These are phyloP conservation scores for Penicillium taxi DNA, from an alignment of 495 filamentous ascomycete genomes.

Conservation along the genomic window DNA sequence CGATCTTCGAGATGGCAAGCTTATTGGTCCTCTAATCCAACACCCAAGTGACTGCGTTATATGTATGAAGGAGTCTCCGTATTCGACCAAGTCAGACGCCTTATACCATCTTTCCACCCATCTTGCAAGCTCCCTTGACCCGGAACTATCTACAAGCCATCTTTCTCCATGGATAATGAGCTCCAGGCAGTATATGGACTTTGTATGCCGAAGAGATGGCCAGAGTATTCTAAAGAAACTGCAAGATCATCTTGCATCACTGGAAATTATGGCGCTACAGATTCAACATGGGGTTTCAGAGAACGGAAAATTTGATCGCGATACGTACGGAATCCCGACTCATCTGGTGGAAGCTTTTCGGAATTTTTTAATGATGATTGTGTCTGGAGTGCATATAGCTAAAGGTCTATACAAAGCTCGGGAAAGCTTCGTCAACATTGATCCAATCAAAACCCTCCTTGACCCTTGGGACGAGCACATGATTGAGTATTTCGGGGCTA, in stretches of 20 bases:
- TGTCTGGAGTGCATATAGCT: neutral
- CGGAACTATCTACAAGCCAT: neutral
- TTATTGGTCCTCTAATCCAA: neutral
- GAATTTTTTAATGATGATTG: constrained; percentile 1
- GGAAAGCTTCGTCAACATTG: neutral
- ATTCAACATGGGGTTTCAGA: constrained; percentile 2
- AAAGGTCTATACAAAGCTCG: neutral
- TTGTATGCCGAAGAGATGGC: neutral
- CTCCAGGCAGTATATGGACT: neutral
- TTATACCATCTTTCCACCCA: neutral
- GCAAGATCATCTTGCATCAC: neutral
- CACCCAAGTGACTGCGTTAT: neutral
- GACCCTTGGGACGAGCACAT: neutral
- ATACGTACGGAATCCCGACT: constrained; percentile 1
- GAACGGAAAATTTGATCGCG: neutral
- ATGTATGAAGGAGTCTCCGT: neutral
- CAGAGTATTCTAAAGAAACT: neutral
- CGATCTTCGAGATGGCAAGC: neutral
- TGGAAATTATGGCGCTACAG: neutral
- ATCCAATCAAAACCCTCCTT: neutral
- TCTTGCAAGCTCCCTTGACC: neutral
- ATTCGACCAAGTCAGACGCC: neutral
- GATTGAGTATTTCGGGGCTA: neutral
- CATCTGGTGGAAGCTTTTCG: constrained; percentile 2
- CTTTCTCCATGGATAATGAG: neutral